Base-by-base conservation (phyloP, 2,329 filamentous ascomycete genomes). In the Mycosphaerella sp. region DNA sequence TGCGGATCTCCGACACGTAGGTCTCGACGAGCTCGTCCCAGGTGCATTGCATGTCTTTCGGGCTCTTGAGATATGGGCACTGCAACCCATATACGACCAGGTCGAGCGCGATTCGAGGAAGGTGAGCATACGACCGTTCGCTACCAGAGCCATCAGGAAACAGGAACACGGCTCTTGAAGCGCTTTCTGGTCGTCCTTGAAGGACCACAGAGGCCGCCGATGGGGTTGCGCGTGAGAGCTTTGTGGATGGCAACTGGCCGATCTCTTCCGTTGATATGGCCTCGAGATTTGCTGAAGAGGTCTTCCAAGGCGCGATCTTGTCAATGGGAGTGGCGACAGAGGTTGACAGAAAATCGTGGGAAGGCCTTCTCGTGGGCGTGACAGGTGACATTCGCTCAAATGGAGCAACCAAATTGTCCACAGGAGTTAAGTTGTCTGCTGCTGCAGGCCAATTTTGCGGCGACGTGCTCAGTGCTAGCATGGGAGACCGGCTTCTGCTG, bases 41-140 rank as follows among this genome's bases (percentile, higher is more conserved):
- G 14, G 52, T 47, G 25, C 47, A 53, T 6, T 37, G 44, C 49
- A 57, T 40, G 16, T 52, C 47, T 34, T 37, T 49, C 16, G 57
- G 50, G 18, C 41, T 35, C 17, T 48, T 50, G 44, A 56, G 61
- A 59, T 64, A 74, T 3, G 72, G 72, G 41, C 63, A 70, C 60
- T 74, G 73, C 8, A 75, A 71, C 14, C 78, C 80, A 41, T 49
- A 52, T 21, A 57, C 48, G n/a, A 44, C 49, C 32, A 52, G 21
- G 34, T 55, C 52, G 6, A 41, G 35, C 2, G 41, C 48, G 6
- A 50, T 44, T 10, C 35, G 48, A 34, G 48, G 48, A 6, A 50
- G 41, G n/a, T 44, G 39, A 10, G 18, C 41, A 25, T 50, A 50
- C 10, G 41, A 25, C 18, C 41, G 18, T 30, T 44, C 40, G 18